phyloP scores from a whole-genome alignment of 345 rosid species.

The Citrus medica region DNA sequence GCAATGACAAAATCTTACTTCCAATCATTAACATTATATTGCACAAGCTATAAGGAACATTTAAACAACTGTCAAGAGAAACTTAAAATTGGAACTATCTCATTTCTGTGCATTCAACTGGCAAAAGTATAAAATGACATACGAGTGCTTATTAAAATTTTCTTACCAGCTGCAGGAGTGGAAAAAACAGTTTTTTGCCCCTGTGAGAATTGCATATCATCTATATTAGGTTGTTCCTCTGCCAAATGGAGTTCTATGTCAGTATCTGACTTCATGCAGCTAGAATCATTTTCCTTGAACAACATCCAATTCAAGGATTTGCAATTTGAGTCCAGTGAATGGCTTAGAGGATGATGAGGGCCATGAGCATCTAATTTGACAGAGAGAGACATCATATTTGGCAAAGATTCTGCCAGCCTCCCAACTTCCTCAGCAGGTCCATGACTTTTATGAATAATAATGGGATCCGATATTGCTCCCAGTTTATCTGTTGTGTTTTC shows the following conservation, averaged over 20 bases:
- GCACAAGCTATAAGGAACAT: not conserved
- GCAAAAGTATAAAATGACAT: not conserved
- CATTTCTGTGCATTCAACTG: not conserved
- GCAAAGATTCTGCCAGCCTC: slow-evolving; percentile 61
- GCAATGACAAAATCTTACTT: not conserved
- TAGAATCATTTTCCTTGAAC: slow-evolving; percentile 29
- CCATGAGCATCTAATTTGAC: slow-evolving; percentile 26
- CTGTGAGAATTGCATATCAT: slow-evolving; percentile 31
- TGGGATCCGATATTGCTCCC: slow-evolving; percentile 37
- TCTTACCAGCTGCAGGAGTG: slow-evolving; percentile 64
- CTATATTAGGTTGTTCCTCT: slow-evolving; percentile 20
- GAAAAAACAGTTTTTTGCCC: slow-evolving; percentile 31
- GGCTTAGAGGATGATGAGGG: slow-evolving; percentile 42
- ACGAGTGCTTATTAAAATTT: not conserved
- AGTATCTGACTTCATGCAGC: slow-evolving; percentile 27
- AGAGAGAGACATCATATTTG: slow-evolving; percentile 40
- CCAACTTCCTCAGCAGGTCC: slow-evolving; percentile 28
- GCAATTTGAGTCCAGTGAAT: slow-evolving; percentile 53
- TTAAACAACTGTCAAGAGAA: not conserved
- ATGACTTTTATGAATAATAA: slow-evolving; percentile 39
- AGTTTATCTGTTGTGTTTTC: slow-evolving; percentile 29
- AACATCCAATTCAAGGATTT: slow-evolving; percentile 35
- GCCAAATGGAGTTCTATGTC: slow-evolving; percentile 23
- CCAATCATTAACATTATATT: not conserved
- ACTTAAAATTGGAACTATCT: slow-evolving; percentile 6